Evolutionary conservation across 352 stramenopile genomes (phyloP), one percentile per base, ranked within the genome.

Genomic region (Phytopythium oedochilum): DNA sequence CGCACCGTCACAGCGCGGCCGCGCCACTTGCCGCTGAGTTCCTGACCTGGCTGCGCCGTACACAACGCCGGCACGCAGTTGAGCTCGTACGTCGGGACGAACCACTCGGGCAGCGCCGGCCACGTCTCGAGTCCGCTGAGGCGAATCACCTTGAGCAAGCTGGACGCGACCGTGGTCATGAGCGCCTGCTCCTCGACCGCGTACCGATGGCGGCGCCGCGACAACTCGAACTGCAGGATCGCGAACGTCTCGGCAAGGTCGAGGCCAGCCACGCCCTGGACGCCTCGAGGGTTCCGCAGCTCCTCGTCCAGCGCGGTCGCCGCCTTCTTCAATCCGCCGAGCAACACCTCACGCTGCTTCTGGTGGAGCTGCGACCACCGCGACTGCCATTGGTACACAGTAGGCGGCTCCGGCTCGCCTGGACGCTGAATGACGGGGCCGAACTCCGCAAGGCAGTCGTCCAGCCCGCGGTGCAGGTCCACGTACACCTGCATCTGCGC

Each of bases 351-450:
- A 14, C 44, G 44, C 28, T 51, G 44, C 44, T 51, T 51, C 26
- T 51, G 44, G 26, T 51, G 28, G 5, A 51, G 44, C 44, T 51
- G 44, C 17, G 26, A 12, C 44, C 44, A 51, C 6, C 44, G 44
- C 31, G 44, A 39, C 44, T 51, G 44, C 44, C 44, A 51, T 17
- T 51, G 44, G 26, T 51, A 51, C 25, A 51, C 26, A 3, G 44
- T 51, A 0, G 44, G 44, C 17, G 44, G 44, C 26, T 51, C 44
- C 15, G 44, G 28, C 2, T 51, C 44, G 14, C 44, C 28, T 14
- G 44, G 44, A 8, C 44, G 44, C 15, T 51, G 44, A 10, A 51
- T 51, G 4, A 51, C 28, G 14, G 44, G 28, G 10, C 43, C 43
- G 35, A 50, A 50, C 3, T 48, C 42, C 8, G 42, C 42, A 0